Conservation (phyloP, 257 asterid species). For the Fraxinus pennsylvanica region DNA sequence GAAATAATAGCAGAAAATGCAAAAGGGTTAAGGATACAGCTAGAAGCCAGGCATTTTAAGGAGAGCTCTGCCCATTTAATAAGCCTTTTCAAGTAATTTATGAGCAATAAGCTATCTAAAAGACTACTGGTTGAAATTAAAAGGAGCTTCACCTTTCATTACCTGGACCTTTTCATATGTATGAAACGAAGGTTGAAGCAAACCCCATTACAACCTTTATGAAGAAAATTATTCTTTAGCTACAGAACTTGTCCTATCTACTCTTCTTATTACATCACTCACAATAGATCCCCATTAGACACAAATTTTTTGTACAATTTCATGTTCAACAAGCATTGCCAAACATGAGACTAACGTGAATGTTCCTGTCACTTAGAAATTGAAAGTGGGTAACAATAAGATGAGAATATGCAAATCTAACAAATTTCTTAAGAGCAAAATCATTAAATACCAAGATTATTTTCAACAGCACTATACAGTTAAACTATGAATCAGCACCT, state of each 20-base stretch:
- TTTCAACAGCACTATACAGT: neutral
- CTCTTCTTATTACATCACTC: neutral
- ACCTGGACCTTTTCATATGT: neutral
- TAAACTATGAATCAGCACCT: neutral
- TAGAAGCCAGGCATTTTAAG: neutral
- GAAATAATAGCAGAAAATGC: neutral
- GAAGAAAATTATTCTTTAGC: neutral
- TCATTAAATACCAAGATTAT: neutral
- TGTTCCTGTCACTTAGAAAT: neutral
- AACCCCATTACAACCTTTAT: neutral
- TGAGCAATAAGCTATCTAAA: neutral
- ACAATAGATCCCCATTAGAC: neutral
- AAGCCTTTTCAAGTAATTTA: neutral
- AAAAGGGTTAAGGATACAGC: neutral
- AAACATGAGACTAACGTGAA: neutral
- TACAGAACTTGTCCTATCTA: neutral
- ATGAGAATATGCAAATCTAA: neutral
- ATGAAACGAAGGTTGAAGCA: neutral
- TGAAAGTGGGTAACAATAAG: neutral
- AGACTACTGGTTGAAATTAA: neutral
- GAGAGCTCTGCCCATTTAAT: neutral
- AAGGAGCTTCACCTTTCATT: neutral
- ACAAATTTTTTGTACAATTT: neutral
- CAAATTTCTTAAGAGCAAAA: neutral
- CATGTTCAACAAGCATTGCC: neutral